Evolutionary conservation across 2,329 filamentous ascomycete genomes (phyloP), one percentile per base, ranked within the genome.

Genomic region (Exophiala lecanii-corni): DNA sequence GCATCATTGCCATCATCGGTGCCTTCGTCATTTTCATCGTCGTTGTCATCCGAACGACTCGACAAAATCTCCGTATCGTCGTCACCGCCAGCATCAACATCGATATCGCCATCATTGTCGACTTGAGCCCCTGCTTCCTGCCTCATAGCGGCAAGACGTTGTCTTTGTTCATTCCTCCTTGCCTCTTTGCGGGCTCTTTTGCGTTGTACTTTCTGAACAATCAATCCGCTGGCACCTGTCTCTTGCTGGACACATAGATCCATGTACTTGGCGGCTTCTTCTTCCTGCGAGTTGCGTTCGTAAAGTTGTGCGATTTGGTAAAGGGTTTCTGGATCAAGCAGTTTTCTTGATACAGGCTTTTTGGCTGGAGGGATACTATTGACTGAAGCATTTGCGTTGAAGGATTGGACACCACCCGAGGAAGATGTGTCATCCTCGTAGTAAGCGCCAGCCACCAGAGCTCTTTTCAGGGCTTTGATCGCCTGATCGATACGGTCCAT

Each of bases 231-330:
- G 3, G 73, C 74, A 0, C 89, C 89, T 34, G 89, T 86, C 62
- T 98, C 92, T 60, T 97, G 92, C 12, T 89, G 86, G 12, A 98
- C 75, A 28, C 88, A 94, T 45, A 97, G 77, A 64, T 97, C 91
- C 92, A 98, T 97, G 64, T 95, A 98, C n/a, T 42, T 40, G 0
- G 84, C 81, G 21, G 86, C 86, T 4, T 89, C 86, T 60, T 96
- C 86, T 2, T 84, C 81, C 55, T 82, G 77, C 35, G 92, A 81
- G 4, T 33, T 72, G 35, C 82, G 76, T 63, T 97, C 89, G 62
- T 96, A 94, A 67, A 97, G 84, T 16, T 76, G 72, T 0, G 91
- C 92, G 53, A 98, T 95, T 58, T 94, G 86, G 50, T 94, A 78
- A 4, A 98, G 72, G 1, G 94, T 84, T 53, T 96, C 89, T 0